Base-by-base conservation (phyloP, 345 rosid genomes). In the Cardamine chenopodiifolia region DNA sequence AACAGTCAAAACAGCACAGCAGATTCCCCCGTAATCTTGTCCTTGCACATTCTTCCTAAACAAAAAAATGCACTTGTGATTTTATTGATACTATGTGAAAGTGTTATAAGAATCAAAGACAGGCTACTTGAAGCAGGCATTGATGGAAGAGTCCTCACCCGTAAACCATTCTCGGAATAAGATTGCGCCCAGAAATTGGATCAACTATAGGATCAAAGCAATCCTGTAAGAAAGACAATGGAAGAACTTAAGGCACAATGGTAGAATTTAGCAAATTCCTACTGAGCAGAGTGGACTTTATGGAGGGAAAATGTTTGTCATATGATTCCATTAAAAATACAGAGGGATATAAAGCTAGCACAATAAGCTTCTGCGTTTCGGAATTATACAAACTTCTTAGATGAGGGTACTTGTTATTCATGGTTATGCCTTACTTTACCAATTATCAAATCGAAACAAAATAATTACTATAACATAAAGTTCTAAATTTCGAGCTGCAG, bases 11-110 rank as follows among this genome's bases (percentile, higher is more conserved):
- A 95, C 84, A 11, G 89, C 90, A 79, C 98, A 90, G 79, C 89
- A 88, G 90, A 95, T 90, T 70, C 99, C 97, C 12, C 96, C 87
- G 26, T 82, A 87, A 48, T 92, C 99, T 78, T 92, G 98, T 47
- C 88, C 97, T 80, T 88, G 89, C 66, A 83, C 40, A 65, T 82
- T 86, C 86, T 86, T 85, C 67, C 98, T 90, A 79, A 52, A 67
- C 65, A 1, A 60, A 66, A 66, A 29, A 52, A 49, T 3, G 60
- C 57, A 45, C 14, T 40, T 28, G 18, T 23, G 53, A 12, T 48
- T 48, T 17, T 48, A 29, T 53, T 45, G 45, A 69, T 61, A 52
- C 25, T 17, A 68, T 35, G 35, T 37, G 23, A 44, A 45, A 48
- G 62, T 56, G 28, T 70, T 55, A 37, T 20, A 11, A 13, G 5